Conservation (phyloP, 768 basidiomycete species). For the Phylloporus arenicola region DNA sequence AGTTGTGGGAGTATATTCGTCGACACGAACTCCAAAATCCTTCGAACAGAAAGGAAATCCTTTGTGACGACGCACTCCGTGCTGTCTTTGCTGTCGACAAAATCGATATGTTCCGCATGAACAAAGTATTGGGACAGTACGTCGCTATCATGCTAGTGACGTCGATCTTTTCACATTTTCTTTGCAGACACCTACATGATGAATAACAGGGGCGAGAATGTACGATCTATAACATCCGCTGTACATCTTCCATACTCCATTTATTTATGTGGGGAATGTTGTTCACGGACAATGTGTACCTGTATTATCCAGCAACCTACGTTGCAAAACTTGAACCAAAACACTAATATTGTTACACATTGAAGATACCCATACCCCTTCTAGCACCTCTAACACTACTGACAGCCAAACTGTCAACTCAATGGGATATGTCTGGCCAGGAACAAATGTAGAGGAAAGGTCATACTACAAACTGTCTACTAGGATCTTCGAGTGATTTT, state of each 20-base stretch:
- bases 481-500: too few species aligned
- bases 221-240: slow-evolving; percentile 4
- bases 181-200: slow-evolving; percentile 30
- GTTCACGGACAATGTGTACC: slow-evolving; percentile 10
- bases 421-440: too few species aligned
- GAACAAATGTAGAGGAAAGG: too few species aligned
- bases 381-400: too few species aligned
- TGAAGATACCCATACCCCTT: background rate
- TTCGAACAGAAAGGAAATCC: slow-evolving; percentile 72
- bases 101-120: slow-evolving; percentile 94
- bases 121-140: slow-evolving; percentile 79
- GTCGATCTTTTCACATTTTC: background rate
- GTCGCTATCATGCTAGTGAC: slow-evolving; percentile 14
- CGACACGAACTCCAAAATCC: slow-evolving; percentile 80
- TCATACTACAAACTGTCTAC: too few species aligned
- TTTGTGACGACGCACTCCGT: slow-evolving; percentile 70
- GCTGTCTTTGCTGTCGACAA: slow-evolving; percentile 77
- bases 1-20: slow-evolving; percentile 87
- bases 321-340: slow-evolving; percentile 1
- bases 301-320: slow-evolving; percentile 10
- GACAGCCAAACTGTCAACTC: too few species aligned
- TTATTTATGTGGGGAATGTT: slow-evolving; percentile 1
- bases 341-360: background rate
- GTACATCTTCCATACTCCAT: background rate
- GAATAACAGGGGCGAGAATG: slow-evolving; percentile 8